These are phyloP conservation scores for Fomes fomentarius DNA, from an alignment of 1,284 basidiomycete species.

Conservation along the genomic window DNA sequence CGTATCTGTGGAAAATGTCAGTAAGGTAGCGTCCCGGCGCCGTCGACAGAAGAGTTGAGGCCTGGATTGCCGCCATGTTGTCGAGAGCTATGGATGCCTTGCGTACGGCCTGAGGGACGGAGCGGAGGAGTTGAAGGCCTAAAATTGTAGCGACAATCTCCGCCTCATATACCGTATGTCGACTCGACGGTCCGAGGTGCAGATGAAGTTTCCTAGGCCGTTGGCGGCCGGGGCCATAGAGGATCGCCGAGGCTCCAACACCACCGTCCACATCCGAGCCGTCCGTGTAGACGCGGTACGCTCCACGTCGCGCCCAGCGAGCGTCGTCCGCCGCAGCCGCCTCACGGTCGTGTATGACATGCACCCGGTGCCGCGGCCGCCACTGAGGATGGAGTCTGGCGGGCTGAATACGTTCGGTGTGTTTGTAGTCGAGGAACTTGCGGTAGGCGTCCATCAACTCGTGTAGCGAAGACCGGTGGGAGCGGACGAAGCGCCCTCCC, in stretches of 20 bases:
- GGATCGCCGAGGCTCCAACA: constrained; percentile 8
- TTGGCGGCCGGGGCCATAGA: neutral
- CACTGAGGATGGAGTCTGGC: constrained; percentile 10
- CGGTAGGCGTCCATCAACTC: constrained; percentile 24
- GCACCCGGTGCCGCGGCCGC: neutral
- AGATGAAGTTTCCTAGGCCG: constrained; percentile 10
- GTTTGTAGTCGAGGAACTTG: neutral
- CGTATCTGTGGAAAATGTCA: constrained; percentile 4
- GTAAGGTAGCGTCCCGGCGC: constrained; percentile 6
- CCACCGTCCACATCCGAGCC: constrained; percentile 17
- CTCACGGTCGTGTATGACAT: no score
- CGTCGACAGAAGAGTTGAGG: neutral
- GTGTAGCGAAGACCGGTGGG: constrained; percentile 25
- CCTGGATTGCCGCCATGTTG: constrained; percentile 14
- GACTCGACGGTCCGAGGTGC: constrained; percentile 25
- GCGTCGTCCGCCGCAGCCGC: neutral
- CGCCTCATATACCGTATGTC: constrained; percentile 38
- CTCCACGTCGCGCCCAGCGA: neutral
- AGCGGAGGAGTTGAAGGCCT: constrained; percentile 7
- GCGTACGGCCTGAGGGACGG: neutral
- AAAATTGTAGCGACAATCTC: constrained; percentile 30
- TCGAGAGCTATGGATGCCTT: constrained; percentile 10
- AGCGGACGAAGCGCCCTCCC: constrained; percentile 7
- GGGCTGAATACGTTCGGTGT: constrained; percentile 19
- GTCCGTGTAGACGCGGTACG: constrained; percentile 19